Evolutionary conservation across 139 green algal species (phyloP), one percentile per base, ranked within the genome.

Genomic region (Coelastrella sp.): DNA sequence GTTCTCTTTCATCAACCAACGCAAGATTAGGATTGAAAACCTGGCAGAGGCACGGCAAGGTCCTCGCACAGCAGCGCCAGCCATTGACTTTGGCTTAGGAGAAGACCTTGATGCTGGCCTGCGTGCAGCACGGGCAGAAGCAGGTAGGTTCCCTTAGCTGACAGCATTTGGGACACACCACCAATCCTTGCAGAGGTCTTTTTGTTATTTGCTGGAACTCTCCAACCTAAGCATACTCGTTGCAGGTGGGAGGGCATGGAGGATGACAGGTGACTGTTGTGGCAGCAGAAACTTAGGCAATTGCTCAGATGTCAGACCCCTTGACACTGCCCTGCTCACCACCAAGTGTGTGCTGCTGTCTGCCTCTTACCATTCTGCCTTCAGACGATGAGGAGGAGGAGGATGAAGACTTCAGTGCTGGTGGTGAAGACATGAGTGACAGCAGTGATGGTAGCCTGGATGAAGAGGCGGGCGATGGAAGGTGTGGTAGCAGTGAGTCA

Each of bases 1-100:
- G 75, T 97, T 99, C 88, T 94, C 96, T 59, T 99, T 98, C 92
- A 96, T 99, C 94, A 93, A 95, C 60, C 93, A 92, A 70, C 98
- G 97, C 93, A 93, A 95, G 87, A 90, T 99, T 66, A 93, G 88
- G 65, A 96, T 99, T 66, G 97, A 98, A 80, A 98, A 99, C 94
- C 91, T 99, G 66, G 91, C 91, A 73, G 93, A 96, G 86, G 96
- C 95, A 6, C 92, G 96, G 81, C 86, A 91, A 49, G 97, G 96
- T 4, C 95, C 96, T 6, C 94, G 91, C 6, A 96, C 92, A 0
- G 80, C 88, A n/a, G 78, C 35, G 10, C 15, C 78, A 61, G 78
- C 75, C 8, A 61, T 94, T n/a, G 89, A 94, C 87, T 85, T 94
- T 65, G 93, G 92, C 10, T 84, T 94, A 57, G 93, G 92, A 7